Percentiles rank a stretch among this genome's conserved stretches.
These are phyloP conservation scores for Bruguiera gymnorhiza DNA, from an alignment of 345 rosid species.

Conservation along the genomic window DNA sequence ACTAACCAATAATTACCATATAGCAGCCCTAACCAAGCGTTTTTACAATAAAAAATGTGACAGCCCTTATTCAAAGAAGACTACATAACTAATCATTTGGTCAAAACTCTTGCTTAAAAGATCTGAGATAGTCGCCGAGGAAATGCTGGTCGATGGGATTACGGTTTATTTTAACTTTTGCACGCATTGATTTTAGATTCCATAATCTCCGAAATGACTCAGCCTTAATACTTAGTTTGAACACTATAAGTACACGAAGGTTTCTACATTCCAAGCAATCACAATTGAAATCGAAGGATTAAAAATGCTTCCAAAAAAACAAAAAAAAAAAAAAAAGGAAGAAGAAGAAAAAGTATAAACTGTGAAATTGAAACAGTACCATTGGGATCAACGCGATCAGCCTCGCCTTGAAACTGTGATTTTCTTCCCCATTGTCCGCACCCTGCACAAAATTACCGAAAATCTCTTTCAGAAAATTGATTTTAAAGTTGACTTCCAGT, in stretches of 20 bases:
- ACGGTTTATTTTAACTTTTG: too few species aligned
- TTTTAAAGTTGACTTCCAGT: too few species aligned
- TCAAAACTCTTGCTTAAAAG: too few species aligned
- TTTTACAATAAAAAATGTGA: not conserved
- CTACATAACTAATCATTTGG: not conserved
- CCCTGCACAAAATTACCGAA: conserved; percentile 21
- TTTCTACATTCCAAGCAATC: not conserved
- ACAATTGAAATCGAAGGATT: not conserved
- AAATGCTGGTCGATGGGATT: too few species aligned
- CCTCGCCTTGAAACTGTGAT: conserved; percentile 32
- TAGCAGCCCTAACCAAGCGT: conserved; percentile 3
- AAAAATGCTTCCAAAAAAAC: not conserved
- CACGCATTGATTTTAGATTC: not conserved
- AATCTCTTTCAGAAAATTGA: too few species aligned
- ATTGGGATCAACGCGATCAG: conserved; percentile 31
- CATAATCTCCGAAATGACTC: not conserved
- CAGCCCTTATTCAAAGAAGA: not conserved
- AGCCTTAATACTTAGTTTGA: too few species aligned
- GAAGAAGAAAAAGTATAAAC: not conserved
- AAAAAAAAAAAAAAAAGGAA: not conserved
- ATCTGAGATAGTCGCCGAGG: too few species aligned
- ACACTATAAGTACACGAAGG: not conserved
- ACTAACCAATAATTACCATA: conserved; percentile 2
- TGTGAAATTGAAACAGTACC: conserved; percentile 27
- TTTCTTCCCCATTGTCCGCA: conserved; percentile 12